These are phyloP conservation scores for Macrolepiota fuliginosa DNA, from an alignment of 768 basidiomycete species.

Conservation along the genomic window DNA sequence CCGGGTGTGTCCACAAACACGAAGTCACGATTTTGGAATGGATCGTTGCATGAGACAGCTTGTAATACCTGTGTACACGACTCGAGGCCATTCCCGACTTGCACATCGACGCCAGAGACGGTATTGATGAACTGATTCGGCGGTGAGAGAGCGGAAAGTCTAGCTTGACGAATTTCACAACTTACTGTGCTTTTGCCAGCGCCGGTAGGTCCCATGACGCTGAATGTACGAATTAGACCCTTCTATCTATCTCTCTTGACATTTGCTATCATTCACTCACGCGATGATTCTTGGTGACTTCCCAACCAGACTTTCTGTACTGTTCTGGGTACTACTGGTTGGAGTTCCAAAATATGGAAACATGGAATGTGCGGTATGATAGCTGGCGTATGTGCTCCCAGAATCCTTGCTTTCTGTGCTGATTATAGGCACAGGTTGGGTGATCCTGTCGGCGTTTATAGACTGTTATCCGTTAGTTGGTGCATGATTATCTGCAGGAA, in stretches of 20 bases:
- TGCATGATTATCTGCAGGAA: not conserved
- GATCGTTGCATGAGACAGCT: not conserved
- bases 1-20: constrained; percentile 16
- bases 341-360: not conserved
- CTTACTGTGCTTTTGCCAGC: constrained; percentile 21
- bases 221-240: not conserved
- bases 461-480: not conserved
- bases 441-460: not conserved
- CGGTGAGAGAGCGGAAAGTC: not conserved
- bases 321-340: not conserved
- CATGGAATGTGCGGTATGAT: not conserved
- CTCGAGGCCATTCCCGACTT: constrained; percentile 1
- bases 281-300: constrained; percentile 1
- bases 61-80: constrained; percentile 12
- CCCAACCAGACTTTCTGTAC: not conserved
- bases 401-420: not conserved
- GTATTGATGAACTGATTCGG: constrained; percentile 10
- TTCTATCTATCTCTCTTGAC: not conserved
- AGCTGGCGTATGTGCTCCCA: not conserved
- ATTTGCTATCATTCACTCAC: not conserved
- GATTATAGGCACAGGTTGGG: not conserved
- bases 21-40: not conserved
- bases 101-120: not conserved
- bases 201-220: constrained; percentile 25
- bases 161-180: not conserved